A percentile compares a stretch with the other conserved stretches of the same genome.
These are phyloP conservation scores for thale cress (Arabidopsis thaliana) DNA, from an alignment of 345 rosid genomes.

Conservation along the genomic window DNA sequence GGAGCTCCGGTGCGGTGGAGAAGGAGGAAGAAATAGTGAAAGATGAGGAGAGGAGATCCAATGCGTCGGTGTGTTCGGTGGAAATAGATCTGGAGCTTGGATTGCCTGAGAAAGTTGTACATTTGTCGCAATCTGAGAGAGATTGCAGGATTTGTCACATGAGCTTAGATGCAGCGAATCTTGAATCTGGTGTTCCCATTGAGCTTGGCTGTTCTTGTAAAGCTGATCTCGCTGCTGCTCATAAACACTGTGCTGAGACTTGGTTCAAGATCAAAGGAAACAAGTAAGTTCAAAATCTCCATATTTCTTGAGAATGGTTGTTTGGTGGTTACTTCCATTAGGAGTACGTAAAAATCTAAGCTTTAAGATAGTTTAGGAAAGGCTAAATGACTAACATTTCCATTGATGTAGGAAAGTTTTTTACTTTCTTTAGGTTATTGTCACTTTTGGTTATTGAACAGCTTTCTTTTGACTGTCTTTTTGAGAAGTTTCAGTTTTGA, in stretches of 20 bases:
- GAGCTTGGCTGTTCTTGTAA: conserved; percentile 90
- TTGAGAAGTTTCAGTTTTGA: not conserved
- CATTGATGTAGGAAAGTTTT: not conserved
- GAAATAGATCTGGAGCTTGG: conserved; percentile 67
- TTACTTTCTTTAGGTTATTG: not conserved
- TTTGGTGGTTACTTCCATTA: conserved; percentile 5
- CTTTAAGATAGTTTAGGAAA: conserved; percentile 20
- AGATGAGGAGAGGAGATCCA: conserved; percentile 56
- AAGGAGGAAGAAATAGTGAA: conserved; percentile 51
- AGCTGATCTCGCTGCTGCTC: conserved; percentile 89
- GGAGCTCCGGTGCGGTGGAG: conserved; percentile 22
- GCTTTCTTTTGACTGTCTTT: not conserved
- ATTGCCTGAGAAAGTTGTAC: conserved; percentile 45
- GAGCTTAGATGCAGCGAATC: conserved; percentile 62
- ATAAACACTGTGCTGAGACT: conserved; percentile 85
- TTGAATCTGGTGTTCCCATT: conserved; percentile 66
- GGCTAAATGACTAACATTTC: not conserved
- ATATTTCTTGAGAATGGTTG: not conserved
- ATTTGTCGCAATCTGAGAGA: conserved; percentile 55
- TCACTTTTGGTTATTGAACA: not conserved
- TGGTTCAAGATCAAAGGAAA: conserved; percentile 93
- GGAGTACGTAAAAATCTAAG: not conserved
- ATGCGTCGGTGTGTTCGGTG: conserved; percentile 57
- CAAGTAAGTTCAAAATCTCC: conserved; percentile 53
- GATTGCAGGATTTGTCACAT: conserved; percentile 94